Base-by-base conservation (phyloP, 768 basidiomycete genomes). In the Mycena indigotica region DNA sequence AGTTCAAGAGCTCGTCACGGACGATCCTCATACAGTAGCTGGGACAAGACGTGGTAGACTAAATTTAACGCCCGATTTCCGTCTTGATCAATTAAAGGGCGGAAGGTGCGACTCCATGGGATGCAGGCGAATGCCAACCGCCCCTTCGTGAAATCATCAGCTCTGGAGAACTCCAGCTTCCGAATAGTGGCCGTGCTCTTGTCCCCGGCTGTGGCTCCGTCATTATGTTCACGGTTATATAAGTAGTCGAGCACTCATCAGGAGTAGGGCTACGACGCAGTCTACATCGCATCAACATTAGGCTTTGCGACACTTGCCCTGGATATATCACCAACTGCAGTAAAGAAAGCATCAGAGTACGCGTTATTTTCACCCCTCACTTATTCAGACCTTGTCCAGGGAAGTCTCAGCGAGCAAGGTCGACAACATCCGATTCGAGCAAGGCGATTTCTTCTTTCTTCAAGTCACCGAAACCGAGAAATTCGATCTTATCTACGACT, bases 401-500 rank as follows among this genome's bases (percentile, higher is more conserved):
- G 53, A 55, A 17, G 52, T 62, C 5, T 46, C 55, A 13, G 44
- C n/a, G n/a, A n/a, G n/a, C n/a, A n/a, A 21, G 28, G 52, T 68
- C 10, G 70, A 72, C 19, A 73, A 76, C 4, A 75, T 77, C 3
- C 64, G 60, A 2, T 80, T 84, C 65, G 65, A 75, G 38, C 56
- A 67, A 4, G 67, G 66, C 1, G 83, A 88, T 68, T 90, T 88
- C 72, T 89, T 89, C 72, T 61, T 66, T 4, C 75, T 81, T 45
- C 57, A 67, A 15, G 65, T 75, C 19, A 56, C 75, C 1, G 72
- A 73, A 1, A 67, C 67, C 1, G 72, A 77, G 32, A 67, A 64
- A 5, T 87, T 82, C 61, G 82, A 85, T 58, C 67, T 89, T 15
- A 72, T 87, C 5, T 86, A 84, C 63, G 88, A 89, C 67, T 87